Evolutionary conservation across 768 basidiomycete species (phyloP).

Genomic region (Lactarius trivialis): DNA sequence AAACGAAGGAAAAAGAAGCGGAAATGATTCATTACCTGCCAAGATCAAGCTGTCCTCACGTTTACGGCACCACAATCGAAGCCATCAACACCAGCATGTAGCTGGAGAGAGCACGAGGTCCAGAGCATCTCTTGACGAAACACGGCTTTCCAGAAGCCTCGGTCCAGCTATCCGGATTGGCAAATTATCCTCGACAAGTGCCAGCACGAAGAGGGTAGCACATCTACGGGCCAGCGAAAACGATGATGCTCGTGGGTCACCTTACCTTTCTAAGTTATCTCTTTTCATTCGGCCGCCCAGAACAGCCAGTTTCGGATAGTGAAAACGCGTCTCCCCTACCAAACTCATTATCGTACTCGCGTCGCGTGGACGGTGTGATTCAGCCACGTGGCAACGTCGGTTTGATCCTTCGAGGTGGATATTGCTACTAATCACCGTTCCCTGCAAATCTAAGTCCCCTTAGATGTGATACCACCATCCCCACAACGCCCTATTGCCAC

Average conservation of each 20-base stretch:
- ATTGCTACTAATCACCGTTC: not conserved
- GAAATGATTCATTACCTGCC: not conserved
- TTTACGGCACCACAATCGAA: not conserved
- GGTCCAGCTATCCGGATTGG: not conserved
- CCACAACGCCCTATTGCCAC: conserved; percentile 51
- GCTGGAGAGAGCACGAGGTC: not conserved
- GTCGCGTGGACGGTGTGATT: conserved; percentile 25
- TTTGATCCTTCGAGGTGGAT: conserved; percentile 19
- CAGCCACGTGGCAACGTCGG: conserved; percentile 7
- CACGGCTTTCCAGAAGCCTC: not conserved
- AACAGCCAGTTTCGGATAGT: not conserved
- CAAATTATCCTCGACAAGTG: not conserved
- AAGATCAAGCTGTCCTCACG: not conserved
- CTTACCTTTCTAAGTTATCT: not conserved
- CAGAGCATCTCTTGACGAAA: not conserved
- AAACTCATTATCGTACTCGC: conserved; percentile 7
- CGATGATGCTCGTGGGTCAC: not conserved
- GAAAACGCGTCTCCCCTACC: not conserved
- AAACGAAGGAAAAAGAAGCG: not conserved
- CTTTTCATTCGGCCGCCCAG: conserved; percentile 1
- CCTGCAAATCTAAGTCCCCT: not conserved
- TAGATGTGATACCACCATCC: conserved; percentile 41
- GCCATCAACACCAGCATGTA: not conserved
- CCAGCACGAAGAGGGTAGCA: not conserved
- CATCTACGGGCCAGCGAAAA: not conserved